Base-by-base conservation (phyloP, 257 asterid species). In the Orobanche coerulescens region DNA sequence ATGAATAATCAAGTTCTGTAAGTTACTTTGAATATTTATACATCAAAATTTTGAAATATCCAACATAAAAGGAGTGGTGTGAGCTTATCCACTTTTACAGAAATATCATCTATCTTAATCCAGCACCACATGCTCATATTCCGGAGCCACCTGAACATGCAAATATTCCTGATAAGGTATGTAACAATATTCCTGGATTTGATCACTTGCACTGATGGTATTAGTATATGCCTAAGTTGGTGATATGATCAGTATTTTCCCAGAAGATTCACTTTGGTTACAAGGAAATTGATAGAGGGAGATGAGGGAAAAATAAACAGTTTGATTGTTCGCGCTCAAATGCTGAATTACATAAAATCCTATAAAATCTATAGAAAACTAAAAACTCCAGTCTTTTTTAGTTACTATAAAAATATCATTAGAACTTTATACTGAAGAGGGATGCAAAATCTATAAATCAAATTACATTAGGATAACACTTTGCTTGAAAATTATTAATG, bases 51-150 rank as follows among this genome's bases (percentile, higher is more conserved):
- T 60, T 42, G 23, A 43, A 8, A 25, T 13, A 61, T 11, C 61
- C 42, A 55, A 65, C 22, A 22, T 50, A 51, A 54, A 28, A 24
- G 34, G 44, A 65, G 43, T 62, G n/a, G n/a, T n/a, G 43, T 62
- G 59, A 71, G 59, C 44, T 25, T 46, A 34, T 71, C 39, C 49
- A 18, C 44, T 68, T 64, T 36, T 80, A 69, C 91, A 92, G 98
- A 78, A 92, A 92, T 74, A 77, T 88, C 49, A 80, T 97, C n/a
- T 92, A 79, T 73, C 85, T 81, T 14, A 88, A 84, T 73, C 98
- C 98, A 46, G 62, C 71, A 19, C 90, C 75, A 15, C 97, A 89
- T 67, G 40, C 67, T 68, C 97, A 92, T 79, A 80, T 89, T 68
- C 85, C 95, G 6, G 73, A 59, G 73, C 94, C 79, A 70, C 95